These are phyloP conservation scores for Chaetomium sp. DNA, from an alignment of 2,329 filamentous ascomycete species.

Conservation along the genomic window DNA sequence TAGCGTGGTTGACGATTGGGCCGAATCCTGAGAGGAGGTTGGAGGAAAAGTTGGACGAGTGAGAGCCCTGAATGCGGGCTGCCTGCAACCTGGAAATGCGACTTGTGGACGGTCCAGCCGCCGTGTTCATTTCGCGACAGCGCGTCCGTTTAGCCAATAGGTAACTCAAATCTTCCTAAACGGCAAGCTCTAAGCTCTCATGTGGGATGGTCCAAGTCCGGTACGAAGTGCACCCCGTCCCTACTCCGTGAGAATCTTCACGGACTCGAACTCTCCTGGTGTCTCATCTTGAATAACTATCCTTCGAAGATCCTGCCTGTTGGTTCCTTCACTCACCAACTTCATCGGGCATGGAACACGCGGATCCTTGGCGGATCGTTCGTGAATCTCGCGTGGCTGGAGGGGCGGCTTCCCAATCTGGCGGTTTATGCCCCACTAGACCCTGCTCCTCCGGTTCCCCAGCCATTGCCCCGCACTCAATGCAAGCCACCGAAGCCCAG, in stretches of 20 bases:
- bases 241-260: neutral
- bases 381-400: constrained; percentile 21
- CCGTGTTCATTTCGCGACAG: constrained; percentile 33
- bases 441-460: constrained; percentile 10
- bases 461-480: neutral
- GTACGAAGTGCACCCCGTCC: too few species aligned
- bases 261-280: neutral
- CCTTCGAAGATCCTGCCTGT: neutral
- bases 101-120: constrained; percentile 3
- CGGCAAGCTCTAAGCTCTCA: neutral
- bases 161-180: neutral
- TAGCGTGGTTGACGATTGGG: constrained; percentile 7
- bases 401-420: constrained; percentile 14
- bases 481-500: neutral
- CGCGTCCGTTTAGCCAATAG: constrained; percentile 24
- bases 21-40: constrained; percentile 14
- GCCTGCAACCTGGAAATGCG: constrained; percentile 1
- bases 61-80: constrained; percentile 13
- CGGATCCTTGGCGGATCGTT: constrained; percentile 18
- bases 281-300: neutral
- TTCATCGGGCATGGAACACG: neutral
- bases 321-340: neutral
- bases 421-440: constrained; percentile 14
- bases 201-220: neutral
- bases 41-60: constrained; percentile 17